Evolutionary conservation across 2,329 filamentous ascomycete genomes (phyloP), one percentile per base, ranked within the genome.

Genomic region (Colletotrichum theobromicola): DNA sequence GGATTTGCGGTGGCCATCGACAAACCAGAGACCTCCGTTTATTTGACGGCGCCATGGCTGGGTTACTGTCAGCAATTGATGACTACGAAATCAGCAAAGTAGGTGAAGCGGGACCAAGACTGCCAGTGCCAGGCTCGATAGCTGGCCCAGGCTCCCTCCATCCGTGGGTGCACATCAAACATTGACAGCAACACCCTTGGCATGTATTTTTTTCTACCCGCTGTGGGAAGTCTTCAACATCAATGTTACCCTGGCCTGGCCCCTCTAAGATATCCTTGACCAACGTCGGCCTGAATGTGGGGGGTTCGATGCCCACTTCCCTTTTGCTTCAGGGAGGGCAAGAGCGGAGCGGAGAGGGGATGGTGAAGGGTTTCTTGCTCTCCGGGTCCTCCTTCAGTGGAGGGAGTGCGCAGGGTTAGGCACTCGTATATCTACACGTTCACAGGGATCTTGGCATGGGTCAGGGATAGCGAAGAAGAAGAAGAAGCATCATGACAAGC

Each of bases 101-200:
- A 26, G 53, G 72, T 67, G 55, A 55, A 18, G 53, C 55, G n/a
- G 30, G 70, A 57, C 58, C 34, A 53, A n/a, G 58, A 21, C 28
- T 34, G 30, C 24, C 58, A 46, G 26, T n/a, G 37, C 18, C 46
- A 55, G 42, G 28, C 63, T 63, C 34, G 18, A 57, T 42, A 37
- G 32, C 26, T 71, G 37, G 67, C 16, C 66, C 50, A 60, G 70
- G 61, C 67, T 66, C 53, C 53, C 28, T 55, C 58, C 32, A 50
- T 66, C 61, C 55, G 67, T 55, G 61, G 61, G 62, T 32, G 62
- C 55, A 63, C 67, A 71, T 74, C 72, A 67, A 74, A 74, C 68
- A 58, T 50, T 67, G 61, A 71, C 72, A 74, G 68, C 72, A 35
- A 61, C 42, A 55, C n/a, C 71, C 67, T 70, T 66, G 71, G 61